Evolutionary conservation across 495 filamentous ascomycete genomes (phyloP).

Genomic region (Cudoniella acicularis): DNA sequence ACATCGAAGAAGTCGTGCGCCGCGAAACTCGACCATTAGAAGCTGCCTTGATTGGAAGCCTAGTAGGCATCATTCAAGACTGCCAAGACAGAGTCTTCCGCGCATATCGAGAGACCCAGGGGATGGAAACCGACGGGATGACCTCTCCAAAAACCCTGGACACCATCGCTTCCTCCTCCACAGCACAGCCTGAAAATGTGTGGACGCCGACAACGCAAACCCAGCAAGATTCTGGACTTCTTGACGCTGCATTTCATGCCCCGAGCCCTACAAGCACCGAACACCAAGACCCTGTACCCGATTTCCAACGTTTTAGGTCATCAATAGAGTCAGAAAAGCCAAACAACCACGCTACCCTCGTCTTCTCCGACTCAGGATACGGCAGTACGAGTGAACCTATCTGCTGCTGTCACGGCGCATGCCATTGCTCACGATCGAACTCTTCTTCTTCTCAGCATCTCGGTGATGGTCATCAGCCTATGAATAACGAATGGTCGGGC

Average conservation of each 20-base stretch:
- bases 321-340: too few relatives aligned
- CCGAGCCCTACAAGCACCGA: not conserved
- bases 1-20: constrained; percentile 1
- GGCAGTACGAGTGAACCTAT: constrained; percentile 6
- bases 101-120: constrained; percentile 9
- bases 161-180: not conserved
- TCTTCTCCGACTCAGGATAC: constrained; percentile 8
- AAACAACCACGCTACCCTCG: not conserved
- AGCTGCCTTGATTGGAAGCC: constrained; percentile 3
- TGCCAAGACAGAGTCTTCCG: constrained; percentile 18
- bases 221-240: not conserved
- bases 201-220: not conserved
- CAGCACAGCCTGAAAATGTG: too few relatives aligned
- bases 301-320: not conserved
- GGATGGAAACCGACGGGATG: not conserved
- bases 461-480: not conserved
- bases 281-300: not conserved
- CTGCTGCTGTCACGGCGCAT: not conserved
- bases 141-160: not conserved
- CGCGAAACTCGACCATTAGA: constrained; percentile 10
- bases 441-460: not conserved
- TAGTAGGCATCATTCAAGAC: constrained; percentile 14
- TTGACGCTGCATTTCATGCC: not conserved
- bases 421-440: not conserved
- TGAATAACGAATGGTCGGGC: not conserved